Base-by-base conservation (phyloP, 495 filamentous ascomycete genomes). In the Sabuloglossum arenarium region DNA sequence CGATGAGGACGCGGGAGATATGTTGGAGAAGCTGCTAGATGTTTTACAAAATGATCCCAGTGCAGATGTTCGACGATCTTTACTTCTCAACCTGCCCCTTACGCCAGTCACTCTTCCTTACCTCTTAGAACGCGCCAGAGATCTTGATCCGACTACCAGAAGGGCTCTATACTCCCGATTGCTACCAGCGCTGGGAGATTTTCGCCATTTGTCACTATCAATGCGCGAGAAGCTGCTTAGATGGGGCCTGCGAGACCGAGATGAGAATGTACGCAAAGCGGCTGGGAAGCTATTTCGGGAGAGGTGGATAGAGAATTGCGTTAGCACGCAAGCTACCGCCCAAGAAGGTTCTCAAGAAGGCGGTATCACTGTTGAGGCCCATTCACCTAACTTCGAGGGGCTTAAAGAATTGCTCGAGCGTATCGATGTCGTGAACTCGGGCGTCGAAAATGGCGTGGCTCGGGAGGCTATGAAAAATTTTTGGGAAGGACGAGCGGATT, bases 171-270 rank as follows among this genome's bases (percentile, higher is more conserved):
- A 96, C 64, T 84, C 90, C 3, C 80, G 85, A 16, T 70, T 99
- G 1, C 71, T 99, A 8, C 93, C 91, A 0, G 82, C 85, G 0
- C 73, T 99, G 8, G 90, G 89, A 19, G 91, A 99, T 68, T 99
- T 99, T 71, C 82, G 91, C 53, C 87, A 97, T 68, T 71, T 99
- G 47, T 94, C 88, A 23, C 74, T 97, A n/a, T 85, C 81, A 1
- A 94, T 97, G 84, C 73, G 91, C 61, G 93, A 96, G 67, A 96
- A 96, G 67, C 74, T 99, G 23, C 79, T 99, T 43, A 79, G 93
- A 11, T 99, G 89, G 90, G 91, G 91, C 30, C 68, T 99, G 39
- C 81, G 90, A 30, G 91, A 99, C 65, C 79, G 91, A 61, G 93
- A 99, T 61, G 88, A 97, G 61, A 88, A 84, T 61, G 91, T 97